Evolutionary conservation across 495 filamentous ascomycete genomes (phyloP).

Genomic region (Bombardia bombarda): DNA sequence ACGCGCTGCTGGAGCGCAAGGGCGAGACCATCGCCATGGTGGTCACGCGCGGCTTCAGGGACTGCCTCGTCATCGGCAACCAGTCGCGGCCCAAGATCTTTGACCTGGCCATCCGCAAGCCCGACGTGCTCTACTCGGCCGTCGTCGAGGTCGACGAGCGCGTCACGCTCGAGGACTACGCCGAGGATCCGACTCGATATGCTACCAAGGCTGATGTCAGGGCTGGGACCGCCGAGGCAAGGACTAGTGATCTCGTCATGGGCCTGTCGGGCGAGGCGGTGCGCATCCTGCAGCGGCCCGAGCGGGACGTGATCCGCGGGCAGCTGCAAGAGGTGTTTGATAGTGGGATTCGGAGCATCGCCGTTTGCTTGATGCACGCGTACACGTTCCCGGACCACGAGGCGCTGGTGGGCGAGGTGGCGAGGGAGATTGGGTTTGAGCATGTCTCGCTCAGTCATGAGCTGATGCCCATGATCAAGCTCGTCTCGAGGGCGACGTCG

Average conservation of each 20-base stretch:
- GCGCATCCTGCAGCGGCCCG: constrained; percentile 54
- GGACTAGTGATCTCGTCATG: constrained; percentile 49
- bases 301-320: constrained; percentile 39
- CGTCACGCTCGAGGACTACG: constrained; percentile 82
- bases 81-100: constrained; percentile 80
- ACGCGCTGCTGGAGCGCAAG: constrained; percentile 85
- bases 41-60: constrained; percentile 87
- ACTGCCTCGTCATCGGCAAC: constrained; percentile 83
- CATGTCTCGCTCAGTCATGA: constrained; percentile 69
- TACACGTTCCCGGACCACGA: constrained; percentile 78
- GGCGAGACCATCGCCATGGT: constrained; percentile 87
- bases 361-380: constrained; percentile 73
- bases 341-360: constrained; percentile 58
- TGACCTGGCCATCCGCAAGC: constrained; percentile 70
- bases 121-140: constrained; percentile 66
- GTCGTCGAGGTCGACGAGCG: constrained; percentile 78
- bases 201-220: constrained; percentile 40
- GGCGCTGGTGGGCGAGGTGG: constrained; percentile 56
- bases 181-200: constrained; percentile 63
- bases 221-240: constrained; percentile 36
- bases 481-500: constrained; percentile 80
- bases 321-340: constrained; percentile 54
- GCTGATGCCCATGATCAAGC: constrained; percentile 92
- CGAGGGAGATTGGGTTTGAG: constrained; percentile 62
- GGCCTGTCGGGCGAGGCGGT: constrained; percentile 65